Evolutionary conservation across 1,139 yeast species (phyloP).

Genomic region (Hyphopichia wangnamkhiaoensis): DNA sequence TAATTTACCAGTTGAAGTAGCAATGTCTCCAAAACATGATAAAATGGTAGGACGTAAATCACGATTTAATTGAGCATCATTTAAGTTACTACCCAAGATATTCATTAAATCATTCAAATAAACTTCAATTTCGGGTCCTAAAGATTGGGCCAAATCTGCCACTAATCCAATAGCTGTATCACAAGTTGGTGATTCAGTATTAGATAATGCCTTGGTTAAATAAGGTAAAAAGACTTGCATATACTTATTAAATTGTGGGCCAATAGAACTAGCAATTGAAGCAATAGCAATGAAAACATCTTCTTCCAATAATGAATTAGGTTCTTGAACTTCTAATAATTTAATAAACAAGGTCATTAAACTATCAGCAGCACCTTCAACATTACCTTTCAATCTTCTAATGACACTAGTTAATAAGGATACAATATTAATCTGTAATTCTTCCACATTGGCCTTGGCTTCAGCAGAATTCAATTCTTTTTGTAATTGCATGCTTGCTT

Average conservation of each 20-base stretch:
- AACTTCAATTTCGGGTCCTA: constrained; percentile 70
- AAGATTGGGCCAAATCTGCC: constrained; percentile 94
- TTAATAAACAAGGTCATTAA: constrained; percentile 83
- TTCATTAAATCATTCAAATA: constrained; percentile 83
- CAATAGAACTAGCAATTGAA: constrained; percentile 81
- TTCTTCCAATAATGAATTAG: constrained; percentile 86
- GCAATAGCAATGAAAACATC: constrained; percentile 91
- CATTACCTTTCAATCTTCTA: constrained; percentile 74
- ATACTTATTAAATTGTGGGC: constrained; percentile 67
- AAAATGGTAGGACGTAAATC: constrained; percentile 85
- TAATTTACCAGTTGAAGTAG: constrained; percentile 76
- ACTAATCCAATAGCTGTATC: constrained; percentile 91
- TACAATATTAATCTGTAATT: constrained; percentile 82
- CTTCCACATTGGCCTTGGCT: constrained; percentile 78
- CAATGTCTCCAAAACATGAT: constrained; percentile 96
- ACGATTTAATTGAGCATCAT: constrained; percentile 65
- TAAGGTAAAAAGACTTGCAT: constrained; percentile 83
- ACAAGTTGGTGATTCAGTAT: constrained; percentile 81
- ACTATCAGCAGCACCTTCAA: constrained; percentile 70
- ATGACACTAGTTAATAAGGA: constrained; percentile 87
- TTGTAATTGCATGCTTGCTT: constrained; percentile 59
- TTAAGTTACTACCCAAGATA: constrained; percentile 71
- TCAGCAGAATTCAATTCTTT: constrained; percentile 60
- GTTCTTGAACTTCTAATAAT: constrained; percentile 58
- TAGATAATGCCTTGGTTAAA: constrained; percentile 73